These are phyloP conservation scores for Mycena haematopus DNA, from an alignment of 768 basidiomycete genomes.

Conservation along the genomic window DNA sequence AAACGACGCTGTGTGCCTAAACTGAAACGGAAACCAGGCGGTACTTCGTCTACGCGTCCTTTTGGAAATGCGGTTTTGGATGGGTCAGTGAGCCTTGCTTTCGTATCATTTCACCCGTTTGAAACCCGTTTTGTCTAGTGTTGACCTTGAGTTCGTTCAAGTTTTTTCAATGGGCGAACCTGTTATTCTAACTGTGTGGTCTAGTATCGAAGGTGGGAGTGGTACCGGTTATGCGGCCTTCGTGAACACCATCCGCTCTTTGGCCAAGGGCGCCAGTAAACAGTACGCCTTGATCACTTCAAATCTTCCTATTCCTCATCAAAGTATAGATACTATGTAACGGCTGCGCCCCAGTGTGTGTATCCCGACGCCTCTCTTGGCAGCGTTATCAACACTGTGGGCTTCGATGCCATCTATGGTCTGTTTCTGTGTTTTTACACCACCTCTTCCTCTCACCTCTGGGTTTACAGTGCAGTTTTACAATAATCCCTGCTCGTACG, in stretches of 20 bases:
- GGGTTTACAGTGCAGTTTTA: slow-evolving; percentile 54
- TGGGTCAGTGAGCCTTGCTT: slow-evolving; percentile 51
- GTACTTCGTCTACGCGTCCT: slow-evolving; percentile 61
- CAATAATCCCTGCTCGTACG: slow-evolving; percentile 54
- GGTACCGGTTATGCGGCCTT: slow-evolving; percentile 58
- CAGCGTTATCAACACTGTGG: slow-evolving; percentile 62
- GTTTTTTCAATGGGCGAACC: neutral
- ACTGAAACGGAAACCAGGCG: slow-evolving; percentile 23
- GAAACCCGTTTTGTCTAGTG: slow-evolving; percentile 37
- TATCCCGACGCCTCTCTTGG: slow-evolving; percentile 72
- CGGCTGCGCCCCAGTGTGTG: slow-evolving; percentile 70
- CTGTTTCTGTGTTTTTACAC: slow-evolving; percentile 16
- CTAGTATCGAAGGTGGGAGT: slow-evolving; percentile 67
- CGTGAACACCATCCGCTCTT: slow-evolving; percentile 60
- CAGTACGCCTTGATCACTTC: slow-evolving; percentile 40
- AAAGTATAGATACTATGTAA: slow-evolving; percentile 62
- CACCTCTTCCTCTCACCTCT: neutral
- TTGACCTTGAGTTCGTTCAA: slow-evolving; percentile 63
- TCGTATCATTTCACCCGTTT: neutral
- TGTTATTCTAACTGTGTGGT: neutral
- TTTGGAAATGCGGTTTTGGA: slow-evolving; percentile 77
- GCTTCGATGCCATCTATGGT: slow-evolving; percentile 77
- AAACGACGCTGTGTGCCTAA: neutral
- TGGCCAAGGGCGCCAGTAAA: slow-evolving; percentile 58
- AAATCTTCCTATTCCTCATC: neutral